Conservation (phyloP, 768 basidiomycete genomes). For the Agaricus subrufescens region DNA sequence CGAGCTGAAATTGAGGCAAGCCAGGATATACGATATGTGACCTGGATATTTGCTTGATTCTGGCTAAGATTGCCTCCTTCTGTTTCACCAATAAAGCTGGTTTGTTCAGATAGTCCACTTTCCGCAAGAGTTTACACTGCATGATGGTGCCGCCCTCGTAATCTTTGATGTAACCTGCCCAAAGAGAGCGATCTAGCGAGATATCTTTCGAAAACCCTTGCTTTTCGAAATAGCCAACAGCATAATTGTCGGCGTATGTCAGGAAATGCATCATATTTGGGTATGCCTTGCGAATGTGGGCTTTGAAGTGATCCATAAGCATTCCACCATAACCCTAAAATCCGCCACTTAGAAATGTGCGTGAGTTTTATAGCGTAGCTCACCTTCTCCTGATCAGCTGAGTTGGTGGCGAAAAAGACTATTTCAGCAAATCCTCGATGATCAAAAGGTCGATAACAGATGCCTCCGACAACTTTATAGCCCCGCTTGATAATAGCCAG, state of each 20-base stretch:
- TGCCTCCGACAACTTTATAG: constrained; percentile 94
- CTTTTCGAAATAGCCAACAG: constrained; percentile 98
- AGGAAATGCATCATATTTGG: constrained; percentile 91
- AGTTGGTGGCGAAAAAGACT: constrained; percentile 96
- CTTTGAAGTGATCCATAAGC: constrained; percentile 98
- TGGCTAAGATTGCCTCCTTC: constrained; percentile 83
- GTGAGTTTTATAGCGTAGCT: constrained; percentile 12
- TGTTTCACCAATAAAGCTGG: constrained; percentile 71
- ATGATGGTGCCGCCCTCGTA: constrained; percentile 99
- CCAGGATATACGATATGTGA: constrained; percentile 87
- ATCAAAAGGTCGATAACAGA: constrained; percentile 94
- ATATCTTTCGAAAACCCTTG: constrained; percentile 99
- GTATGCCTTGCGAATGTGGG: constrained; percentile 79
- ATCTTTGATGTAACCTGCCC: constrained; percentile 99
- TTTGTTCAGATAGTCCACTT: constrained; percentile 86
- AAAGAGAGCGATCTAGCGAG: constrained; percentile 80
- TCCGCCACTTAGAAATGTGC: background rate
- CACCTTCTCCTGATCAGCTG: constrained; percentile 96
- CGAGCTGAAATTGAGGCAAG: constrained; percentile 67
- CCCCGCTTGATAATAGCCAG: constrained; percentile 95
- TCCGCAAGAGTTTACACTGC: constrained; percentile 95
- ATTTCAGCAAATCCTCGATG: constrained; percentile 96
- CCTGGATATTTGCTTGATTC: constrained; percentile 81
- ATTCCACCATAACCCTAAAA: constrained; percentile 92
- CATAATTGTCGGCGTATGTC: constrained; percentile 98